phyloP scores from a whole-genome alignment of 371 early-diverging fungal species.

The Smittium mucronatum region DNA sequence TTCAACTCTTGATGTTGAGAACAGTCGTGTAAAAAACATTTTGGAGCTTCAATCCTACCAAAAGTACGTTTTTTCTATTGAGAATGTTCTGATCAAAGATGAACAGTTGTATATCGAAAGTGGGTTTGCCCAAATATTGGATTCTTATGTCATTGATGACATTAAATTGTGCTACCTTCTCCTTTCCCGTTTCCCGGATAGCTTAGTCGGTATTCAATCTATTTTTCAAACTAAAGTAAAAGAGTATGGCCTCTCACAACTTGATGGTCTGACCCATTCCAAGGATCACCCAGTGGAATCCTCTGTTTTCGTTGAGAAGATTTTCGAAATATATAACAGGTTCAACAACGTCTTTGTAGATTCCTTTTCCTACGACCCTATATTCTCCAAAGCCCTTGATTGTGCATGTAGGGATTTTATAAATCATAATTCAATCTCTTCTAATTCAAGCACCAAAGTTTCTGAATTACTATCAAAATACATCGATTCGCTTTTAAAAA shows the following conservation, averaged over 20 bases:
- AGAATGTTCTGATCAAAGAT: slow-evolving; percentile 66
- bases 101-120: slow-evolving; percentile 67
- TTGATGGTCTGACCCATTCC: slow-evolving; percentile 63
- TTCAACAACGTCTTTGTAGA: not conserved
- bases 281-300: slow-evolving; percentile 22
- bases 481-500: slow-evolving; percentile 70
- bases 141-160: slow-evolving; percentile 75
- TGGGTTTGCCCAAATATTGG: slow-evolving; percentile 76
- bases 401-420: slow-evolving; percentile 86
- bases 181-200: slow-evolving; percentile 30
- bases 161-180: slow-evolving; percentile 46
- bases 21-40: slow-evolving; percentile 71
- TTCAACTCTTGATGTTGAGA: slow-evolving; percentile 72
- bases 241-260: slow-evolving; percentile 66
- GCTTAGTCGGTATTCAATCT: slow-evolving; percentile 63
- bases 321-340: slow-evolving; percentile 34
- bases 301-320: slow-evolving; percentile 52
- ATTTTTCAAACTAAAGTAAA: slow-evolving; percentile 72
- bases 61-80: slow-evolving; percentile 64
- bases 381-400: slow-evolving; percentile 81
- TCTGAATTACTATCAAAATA: slow-evolving; percentile 77
- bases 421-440: slow-evolving; percentile 75
- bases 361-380: slow-evolving; percentile 53
- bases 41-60: slow-evolving; percentile 67
- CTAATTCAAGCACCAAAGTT: slow-evolving; percentile 46